Percentiles rank a stretch among this genome's conserved stretches.
These are phyloP conservation scores for Cyclospora cayetanensis DNA, from an alignment of 169 alveolate genomes.

Conservation along the genomic window DNA sequence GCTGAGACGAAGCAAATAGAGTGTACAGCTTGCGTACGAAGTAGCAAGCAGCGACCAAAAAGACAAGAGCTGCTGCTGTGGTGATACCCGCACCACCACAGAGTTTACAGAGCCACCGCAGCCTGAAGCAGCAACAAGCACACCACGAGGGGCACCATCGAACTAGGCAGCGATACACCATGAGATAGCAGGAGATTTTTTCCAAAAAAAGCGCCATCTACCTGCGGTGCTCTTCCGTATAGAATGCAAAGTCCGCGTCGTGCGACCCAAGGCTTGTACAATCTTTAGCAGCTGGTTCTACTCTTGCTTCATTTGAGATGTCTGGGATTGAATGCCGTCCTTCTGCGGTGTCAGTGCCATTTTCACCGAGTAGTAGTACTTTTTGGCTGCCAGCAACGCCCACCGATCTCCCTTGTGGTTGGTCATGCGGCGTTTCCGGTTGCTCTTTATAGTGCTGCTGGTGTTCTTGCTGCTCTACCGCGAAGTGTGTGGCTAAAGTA, in stretches of 20 bases:
- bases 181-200: not conserved
- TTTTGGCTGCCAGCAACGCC: too few species aligned
- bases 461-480: not conserved
- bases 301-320: not conserved
- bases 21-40: not conserved
- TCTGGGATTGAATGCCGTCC: not conserved
- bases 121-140: conserved; percentile 2
- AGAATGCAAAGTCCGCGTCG: not conserved
- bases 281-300: not conserved
- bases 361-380: not conserved
- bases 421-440: not conserved
- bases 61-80: not conserved
- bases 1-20: too few species aligned
- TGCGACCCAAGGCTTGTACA: not conserved
- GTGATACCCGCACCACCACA: not conserved
- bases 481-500: not conserved
- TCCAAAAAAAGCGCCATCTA: not conserved
- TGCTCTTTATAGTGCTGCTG: not conserved
- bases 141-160: not conserved
- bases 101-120: not conserved
- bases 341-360: not conserved
- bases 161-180: not conserved
- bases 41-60: not conserved
- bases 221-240: not conserved
- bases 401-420: too few species aligned